phyloP scores from a whole-genome alignment of 192 early-diverging fungal species.

The Gigaspora rosea region DNA sequence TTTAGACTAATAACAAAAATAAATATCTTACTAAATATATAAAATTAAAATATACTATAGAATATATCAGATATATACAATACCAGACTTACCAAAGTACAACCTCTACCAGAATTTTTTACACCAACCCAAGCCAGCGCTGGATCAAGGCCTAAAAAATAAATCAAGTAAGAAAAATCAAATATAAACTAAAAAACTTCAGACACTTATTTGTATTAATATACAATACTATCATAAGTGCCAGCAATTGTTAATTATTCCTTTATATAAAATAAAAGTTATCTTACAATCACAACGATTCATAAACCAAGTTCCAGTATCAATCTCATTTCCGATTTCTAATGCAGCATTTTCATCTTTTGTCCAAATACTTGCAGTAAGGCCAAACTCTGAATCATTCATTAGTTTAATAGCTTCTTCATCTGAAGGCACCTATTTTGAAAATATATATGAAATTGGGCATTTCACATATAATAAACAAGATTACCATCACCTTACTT shows the following conservation, averaged over 20 bases:
- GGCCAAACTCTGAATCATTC: slow-evolving; percentile 79
- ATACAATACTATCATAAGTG: too few species aligned
- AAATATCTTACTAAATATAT: background rate
- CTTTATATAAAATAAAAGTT: background rate
- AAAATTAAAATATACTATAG: background rate
- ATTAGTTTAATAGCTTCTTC: slow-evolving; percentile 76
- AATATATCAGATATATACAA: too few species aligned
- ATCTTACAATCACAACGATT: slow-evolving; percentile 72
- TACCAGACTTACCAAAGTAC: slow-evolving; percentile 46
- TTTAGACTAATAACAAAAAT: slow-evolving; percentile 42
- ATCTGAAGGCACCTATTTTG: slow-evolving; percentile 47
- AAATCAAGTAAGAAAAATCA: background rate
- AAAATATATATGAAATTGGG: background rate
- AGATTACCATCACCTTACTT: slow-evolving; percentile 38
- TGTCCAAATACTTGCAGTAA: slow-evolving; percentile 84
- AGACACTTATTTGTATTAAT: too few species aligned
- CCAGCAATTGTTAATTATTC: background rate
- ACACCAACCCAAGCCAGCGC: slow-evolving; percentile 77
- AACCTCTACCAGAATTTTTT: slow-evolving; percentile 74
- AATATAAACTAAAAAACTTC: background rate
- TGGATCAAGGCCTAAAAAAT: slow-evolving; percentile 62
- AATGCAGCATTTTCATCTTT: slow-evolving; percentile 58
- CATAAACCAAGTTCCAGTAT: slow-evolving; percentile 82
- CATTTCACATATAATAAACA: background rate
- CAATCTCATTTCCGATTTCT: slow-evolving; percentile 63